A percentile compares a stretch with the other conserved stretches of the same genome.
Conservation (phyloP, 768 basidiomycete species). For the Suillus bovinus region DNA sequence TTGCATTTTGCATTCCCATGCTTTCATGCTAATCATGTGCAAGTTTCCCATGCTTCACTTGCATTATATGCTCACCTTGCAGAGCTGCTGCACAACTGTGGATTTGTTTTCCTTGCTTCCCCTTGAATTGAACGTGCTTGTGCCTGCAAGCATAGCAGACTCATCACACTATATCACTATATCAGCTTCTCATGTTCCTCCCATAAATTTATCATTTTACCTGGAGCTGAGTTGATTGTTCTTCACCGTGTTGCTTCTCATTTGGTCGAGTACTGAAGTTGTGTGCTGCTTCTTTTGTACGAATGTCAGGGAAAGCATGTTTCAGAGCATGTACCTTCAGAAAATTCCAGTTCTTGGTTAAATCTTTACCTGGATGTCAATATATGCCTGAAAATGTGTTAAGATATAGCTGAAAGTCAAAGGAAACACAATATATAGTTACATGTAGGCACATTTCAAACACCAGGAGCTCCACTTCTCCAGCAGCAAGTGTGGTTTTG, state of each 20-base stretch:
- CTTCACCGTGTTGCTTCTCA: constrained; percentile 32
- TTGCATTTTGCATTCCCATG: no score
- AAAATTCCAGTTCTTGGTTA: constrained; percentile 7
- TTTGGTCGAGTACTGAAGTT: constrained; percentile 34
- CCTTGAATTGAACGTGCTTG: no score
- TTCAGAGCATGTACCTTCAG: constrained; percentile 6
- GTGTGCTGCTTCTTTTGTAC: background rate
- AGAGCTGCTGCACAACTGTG: no score
- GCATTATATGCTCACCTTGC: no score
- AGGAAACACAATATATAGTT: background rate
- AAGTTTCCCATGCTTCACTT: no score
- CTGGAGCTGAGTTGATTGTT: no score
- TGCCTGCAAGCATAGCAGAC: no score
- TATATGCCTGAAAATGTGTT: background rate
- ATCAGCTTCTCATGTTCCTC: no score
- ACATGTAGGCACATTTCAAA: background rate
- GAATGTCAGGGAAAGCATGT: constrained; percentile 1
- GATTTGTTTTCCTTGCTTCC: no score
- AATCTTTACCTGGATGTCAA: background rate
- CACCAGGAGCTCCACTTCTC: background rate
- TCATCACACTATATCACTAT: no score
- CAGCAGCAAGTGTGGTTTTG: constrained; percentile 23
- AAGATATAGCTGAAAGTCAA: background rate
- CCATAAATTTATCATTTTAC: no score
- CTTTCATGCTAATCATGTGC: no score